Percentiles rank a stretch among this genome's conserved stretches.
phyloP scores from a whole-genome alignment of 2,329 filamentous ascomycete genomes.

The Penicillium nordicum region DNA sequence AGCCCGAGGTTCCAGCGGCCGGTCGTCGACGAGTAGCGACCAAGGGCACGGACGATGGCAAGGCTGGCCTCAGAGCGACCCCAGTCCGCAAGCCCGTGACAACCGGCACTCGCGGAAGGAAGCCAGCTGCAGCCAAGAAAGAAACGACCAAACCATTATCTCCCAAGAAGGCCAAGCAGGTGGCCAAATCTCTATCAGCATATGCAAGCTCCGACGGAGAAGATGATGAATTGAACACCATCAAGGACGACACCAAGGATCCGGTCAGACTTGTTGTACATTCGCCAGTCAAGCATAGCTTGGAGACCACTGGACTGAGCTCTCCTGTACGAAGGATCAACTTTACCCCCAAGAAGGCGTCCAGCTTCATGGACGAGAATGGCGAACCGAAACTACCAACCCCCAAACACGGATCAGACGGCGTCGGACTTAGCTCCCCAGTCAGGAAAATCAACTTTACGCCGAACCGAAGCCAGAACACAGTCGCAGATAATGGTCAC shows the following conservation, averaged over 20 bases:
- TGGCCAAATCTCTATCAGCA: slow-evolving; percentile 40
- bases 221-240: slow-evolving; percentile 43
- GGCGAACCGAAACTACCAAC: slow-evolving; percentile 29
- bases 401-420: slow-evolving; percentile 23
- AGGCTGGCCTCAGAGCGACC: slow-evolving; percentile 43
- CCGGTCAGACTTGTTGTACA: slow-evolving; percentile 30
- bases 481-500: slow-evolving; percentile 20
- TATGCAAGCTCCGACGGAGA: slow-evolving; percentile 40
- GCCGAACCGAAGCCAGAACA: slow-evolving; percentile 15
- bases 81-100: slow-evolving; percentile 44
- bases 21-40: slow-evolving; percentile 25
- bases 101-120: slow-evolving; percentile 29
- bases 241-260: slow-evolving; percentile 31
- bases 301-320: slow-evolving; percentile 30
- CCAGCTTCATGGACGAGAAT: slow-evolving; percentile 32
- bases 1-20: slow-evolving; percentile 23
- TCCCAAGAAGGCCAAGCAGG: slow-evolving; percentile 49
- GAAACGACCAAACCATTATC: slow-evolving; percentile 40
- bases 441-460: slow-evolving; percentile 40
- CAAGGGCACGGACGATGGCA: slow-evolving; percentile 21
- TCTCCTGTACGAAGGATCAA: slow-evolving; percentile 36
- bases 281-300: slow-evolving; percentile 33
- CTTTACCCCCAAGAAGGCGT: slow-evolving; percentile 27
- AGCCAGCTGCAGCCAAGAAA: slow-evolving; percentile 34
- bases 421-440: slow-evolving; percentile 30